Percentiles rank a stretch among this genome's conserved stretches.
These are phyloP conservation scores for Blepharisma japonicum DNA, from an alignment of 73 alveolate genomes.

Conservation along the genomic window DNA sequence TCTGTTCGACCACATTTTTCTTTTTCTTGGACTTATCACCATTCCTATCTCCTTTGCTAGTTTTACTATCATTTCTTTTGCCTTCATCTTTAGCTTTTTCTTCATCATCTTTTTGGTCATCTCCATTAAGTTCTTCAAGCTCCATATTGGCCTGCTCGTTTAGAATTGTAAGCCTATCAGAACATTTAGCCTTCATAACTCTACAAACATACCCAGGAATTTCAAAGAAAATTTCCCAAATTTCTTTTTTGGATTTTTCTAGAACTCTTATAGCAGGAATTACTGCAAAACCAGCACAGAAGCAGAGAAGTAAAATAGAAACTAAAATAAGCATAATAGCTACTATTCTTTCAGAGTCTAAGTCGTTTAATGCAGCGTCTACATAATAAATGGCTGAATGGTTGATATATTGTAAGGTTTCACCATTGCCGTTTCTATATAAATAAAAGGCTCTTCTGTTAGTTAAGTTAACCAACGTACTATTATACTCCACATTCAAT, in stretches of 20 bases:
- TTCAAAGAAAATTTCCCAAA: slow-evolving; percentile 17
- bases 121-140: slow-evolving; percentile 9
- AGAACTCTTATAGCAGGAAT: neutral
- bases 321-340: neutral
- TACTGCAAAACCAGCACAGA: slow-evolving; percentile 14
- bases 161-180: neutral
- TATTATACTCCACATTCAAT: neutral
- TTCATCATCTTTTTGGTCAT: neutral
- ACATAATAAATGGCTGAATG: neutral
- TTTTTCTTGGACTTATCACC: neutral
- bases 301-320: neutral
- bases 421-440: slow-evolving; percentile 1
- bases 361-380: neutral
- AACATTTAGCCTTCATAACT: neutral
- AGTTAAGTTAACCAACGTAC: neutral
- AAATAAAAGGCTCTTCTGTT: slow-evolving; percentile 8
- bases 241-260: neutral
- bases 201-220: slow-evolving; percentile 15
- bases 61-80: neutral
- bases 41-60: neutral
- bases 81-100: neutral
- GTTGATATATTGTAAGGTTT: neutral
- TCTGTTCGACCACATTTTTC: neutral
- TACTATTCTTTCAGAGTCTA: neutral
- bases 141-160: slow-evolving; percentile 1